A percentile compares a stretch with the other conserved stretches of the same genome.
Evolutionary conservation across 73 alveolate genomes (phyloP).

Genomic region (Tetrahymena malaccensis): DNA sequence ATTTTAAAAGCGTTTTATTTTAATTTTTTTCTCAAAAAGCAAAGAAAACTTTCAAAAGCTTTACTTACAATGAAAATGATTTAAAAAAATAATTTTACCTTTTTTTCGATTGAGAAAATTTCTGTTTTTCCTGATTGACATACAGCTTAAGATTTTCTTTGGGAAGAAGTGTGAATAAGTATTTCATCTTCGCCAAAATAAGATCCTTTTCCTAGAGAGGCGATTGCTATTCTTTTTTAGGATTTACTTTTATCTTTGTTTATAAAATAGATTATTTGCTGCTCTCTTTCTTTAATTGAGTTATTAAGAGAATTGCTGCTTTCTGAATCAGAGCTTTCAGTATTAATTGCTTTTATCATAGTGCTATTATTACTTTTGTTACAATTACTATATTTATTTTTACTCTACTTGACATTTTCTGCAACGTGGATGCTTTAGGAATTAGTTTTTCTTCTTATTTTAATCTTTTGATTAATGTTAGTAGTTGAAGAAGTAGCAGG

Average conservation of each 20-base stretch:
- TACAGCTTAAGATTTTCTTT: not conserved
- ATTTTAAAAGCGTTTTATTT: too few relatives aligned
- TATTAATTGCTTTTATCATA: not conserved
- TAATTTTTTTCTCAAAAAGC: too few relatives aligned
- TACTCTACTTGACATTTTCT: not conserved
- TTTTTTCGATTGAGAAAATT: not conserved
- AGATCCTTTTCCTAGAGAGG: not conserved
- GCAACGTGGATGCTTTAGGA: not conserved
- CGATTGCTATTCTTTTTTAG: not conserved
- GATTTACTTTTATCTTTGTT: not conserved
- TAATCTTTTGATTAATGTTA: not conserved
- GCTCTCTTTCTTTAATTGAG: not conserved
- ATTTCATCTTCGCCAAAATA: not conserved
- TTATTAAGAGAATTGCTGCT: not conserved
- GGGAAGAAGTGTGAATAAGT: not conserved
- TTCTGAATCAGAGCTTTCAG: not conserved
- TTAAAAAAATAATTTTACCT: not conserved
- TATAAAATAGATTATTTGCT: not conserved
- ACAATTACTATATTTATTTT: not conserved
- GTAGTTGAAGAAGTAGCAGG: not conserved
- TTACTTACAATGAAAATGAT: not conserved
- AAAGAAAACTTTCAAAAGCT: too few relatives aligned
- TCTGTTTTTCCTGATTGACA: not conserved
- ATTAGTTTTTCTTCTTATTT: not conserved
- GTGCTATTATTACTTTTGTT: not conserved